Evolutionary conservation across 2,329 filamentous ascomycete species (phyloP).

Genomic region (Chaetomium olivaceum): DNA sequence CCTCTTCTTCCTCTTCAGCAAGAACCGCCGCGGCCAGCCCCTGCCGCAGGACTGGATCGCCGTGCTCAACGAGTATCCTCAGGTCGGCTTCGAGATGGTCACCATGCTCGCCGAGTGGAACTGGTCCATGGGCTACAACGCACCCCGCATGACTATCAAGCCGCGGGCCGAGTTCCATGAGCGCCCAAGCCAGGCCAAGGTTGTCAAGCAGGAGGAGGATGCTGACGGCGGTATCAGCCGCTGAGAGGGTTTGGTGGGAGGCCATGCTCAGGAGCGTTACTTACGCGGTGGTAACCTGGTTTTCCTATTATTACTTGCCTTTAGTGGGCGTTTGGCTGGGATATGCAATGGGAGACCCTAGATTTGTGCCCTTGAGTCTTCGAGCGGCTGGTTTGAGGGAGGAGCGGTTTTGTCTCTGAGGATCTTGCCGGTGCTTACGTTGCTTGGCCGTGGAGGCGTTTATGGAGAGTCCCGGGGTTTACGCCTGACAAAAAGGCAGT

Average conservation of each 20-base stretch:
- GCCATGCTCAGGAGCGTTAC: neutral
- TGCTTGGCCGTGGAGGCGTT: neutral
- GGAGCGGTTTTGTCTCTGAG: neutral
- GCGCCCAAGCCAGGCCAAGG: neutral
- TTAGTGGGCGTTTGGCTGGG: neutral
- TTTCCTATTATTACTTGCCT: neutral
- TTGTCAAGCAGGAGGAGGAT: slow-evolving; percentile 18
- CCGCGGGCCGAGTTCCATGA: slow-evolving; percentile 31
- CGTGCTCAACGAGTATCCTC: slow-evolving; percentile 17
- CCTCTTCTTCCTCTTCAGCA: slow-evolving; percentile 30
- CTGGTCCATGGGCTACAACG: slow-evolving; percentile 31
- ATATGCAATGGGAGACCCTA: neutral
- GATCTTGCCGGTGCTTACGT: neutral
- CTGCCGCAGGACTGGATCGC: slow-evolving; percentile 27
- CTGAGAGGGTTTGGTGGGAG: neutral
- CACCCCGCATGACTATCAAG: slow-evolving; percentile 30
- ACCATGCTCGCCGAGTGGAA: slow-evolving; percentile 31
- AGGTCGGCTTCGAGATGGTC: slow-evolving; percentile 28
- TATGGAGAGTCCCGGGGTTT: neutral
- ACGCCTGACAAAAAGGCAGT: neutral
- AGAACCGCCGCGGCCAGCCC: slow-evolving; percentile 14
- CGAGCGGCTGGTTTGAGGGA: slow-evolving; percentile 2
- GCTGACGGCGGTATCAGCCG: neutral
- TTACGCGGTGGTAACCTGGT: neutral
- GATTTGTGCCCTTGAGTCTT: neutral